Evolutionary conservation across 306 rosid genomes (phyloP), one percentile per base, ranked within the genome.

Genomic region (Vachellia pachyceras): DNA sequence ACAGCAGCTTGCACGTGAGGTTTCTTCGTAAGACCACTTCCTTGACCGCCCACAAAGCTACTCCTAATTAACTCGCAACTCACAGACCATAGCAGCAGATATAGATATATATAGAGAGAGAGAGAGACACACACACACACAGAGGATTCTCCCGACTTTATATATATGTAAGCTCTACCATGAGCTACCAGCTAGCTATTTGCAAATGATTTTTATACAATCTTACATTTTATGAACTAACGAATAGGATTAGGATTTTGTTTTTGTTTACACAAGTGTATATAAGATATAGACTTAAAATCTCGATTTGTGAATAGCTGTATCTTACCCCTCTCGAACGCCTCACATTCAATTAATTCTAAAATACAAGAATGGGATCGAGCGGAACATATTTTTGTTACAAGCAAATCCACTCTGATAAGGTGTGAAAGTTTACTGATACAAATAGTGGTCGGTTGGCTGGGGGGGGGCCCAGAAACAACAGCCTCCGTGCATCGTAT

Each of bases 1-100:
- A 85, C 80, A 85, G 85, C 46, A 3, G 75, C 50, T 36, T 78
- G 81, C 88, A 85, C 88, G 88, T 81, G 88, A 85, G 83, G 83
- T 68, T 77, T 80, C 69, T 65, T 66, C 20, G 12, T 73, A 77
- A 77, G 52, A 81, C 78, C 78, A 40, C 18, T 77, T 77, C 80
- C 73, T 54, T 81, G 70, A 80, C 69, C 77, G 69, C 61, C 63
- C 74, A 68, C 73, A 10, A 29, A 45, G 29, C 36, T 35, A n/a
- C 49, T 50, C 22, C 57, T n/a, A 40, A 39, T 9, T n/a, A n/a
- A 37, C 33, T 20, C 18, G 41, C 73, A 76, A 76, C 81, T 22
- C 45, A 41, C 66, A 72, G 67, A 49, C 76, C 69, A 64, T 12
- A 3, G 18, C 0, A 12, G 17, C 68, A 10, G 9, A 11, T 22